Base-by-base conservation (phyloP, 176 grass and related monocot genomes). In the Pontederia paniculata region DNA sequence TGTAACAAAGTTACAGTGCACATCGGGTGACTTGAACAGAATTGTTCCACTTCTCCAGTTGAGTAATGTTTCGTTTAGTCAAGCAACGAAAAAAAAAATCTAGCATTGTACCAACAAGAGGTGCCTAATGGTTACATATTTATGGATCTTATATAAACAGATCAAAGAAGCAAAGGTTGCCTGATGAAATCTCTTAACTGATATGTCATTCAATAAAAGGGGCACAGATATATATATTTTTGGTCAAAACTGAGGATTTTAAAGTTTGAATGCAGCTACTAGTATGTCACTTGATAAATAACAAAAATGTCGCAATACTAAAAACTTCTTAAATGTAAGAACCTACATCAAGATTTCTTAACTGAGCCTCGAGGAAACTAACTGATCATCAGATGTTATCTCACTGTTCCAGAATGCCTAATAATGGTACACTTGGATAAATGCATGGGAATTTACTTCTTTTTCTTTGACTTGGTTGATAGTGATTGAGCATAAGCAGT, bases 401-500 rank as follows among this genome's bases (percentile, higher is more conserved):
- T 54, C 23, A 42, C 28, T 17, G 5, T 67, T 31, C 28, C 42
- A 25, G 23, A 53, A 48, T 20, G 17, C 8, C 9, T 17, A 64
- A 14, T 41, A 42, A 14, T 52, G n/a, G 13, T 14, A 21, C 50
- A 37, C 52, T 8, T 23, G 15, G 52, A 9, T 2, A 57, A 21
- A 8, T 14, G 18, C 42, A 7, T 16, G 37, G 41, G 17, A 65
- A 44, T 70, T 44, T 70, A 70, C 42, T 70, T 70, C 54, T 70
- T 69, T 25, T 69, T 70, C 67, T 58, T 70, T 19, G 67, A 48
- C 8, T 70, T 70, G 52, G 21, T 70, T 17, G 67, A 57, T 44
- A 70, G 23, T 48, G 67, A 70, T 22, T 58, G 42, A 57, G 67
- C 54, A 57, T 58, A 70, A 28, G 67, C 67, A 70, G 67, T 70